These are phyloP conservation scores for Eucalyptus victrix DNA, from an alignment of 345 rosid species.

Conservation along the genomic window DNA sequence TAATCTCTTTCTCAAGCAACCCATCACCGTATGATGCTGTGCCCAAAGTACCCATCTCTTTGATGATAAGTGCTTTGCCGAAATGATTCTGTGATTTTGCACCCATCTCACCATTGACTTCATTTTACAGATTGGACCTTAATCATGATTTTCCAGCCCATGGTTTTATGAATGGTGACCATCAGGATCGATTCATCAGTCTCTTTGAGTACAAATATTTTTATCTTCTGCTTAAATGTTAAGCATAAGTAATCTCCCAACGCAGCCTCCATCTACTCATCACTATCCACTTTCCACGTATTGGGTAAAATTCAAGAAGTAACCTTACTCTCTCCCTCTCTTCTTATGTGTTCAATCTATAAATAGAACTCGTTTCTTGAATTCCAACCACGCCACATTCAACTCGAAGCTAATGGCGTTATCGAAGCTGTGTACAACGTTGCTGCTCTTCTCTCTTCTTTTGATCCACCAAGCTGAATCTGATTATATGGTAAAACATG, in stretches of 20 bases:
- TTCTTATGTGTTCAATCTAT: not conserved
- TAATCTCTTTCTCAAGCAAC: not conserved
- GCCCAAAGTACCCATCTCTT: not conserved
- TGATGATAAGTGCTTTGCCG: not conserved
- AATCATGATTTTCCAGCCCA: not conserved
- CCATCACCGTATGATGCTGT: not conserved
- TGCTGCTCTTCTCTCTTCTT: not conserved
- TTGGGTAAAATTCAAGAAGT: not conserved
- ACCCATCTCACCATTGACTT: not conserved
- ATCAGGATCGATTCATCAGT: not conserved
- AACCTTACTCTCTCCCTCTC: not conserved
- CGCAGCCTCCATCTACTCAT: not conserved
- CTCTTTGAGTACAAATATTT: not conserved
- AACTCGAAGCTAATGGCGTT: not conserved
- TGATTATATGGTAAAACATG: not conserved
- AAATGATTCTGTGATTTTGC: not conserved
- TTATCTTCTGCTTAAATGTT: not conserved
- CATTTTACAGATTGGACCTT: not conserved
- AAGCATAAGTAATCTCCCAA: not conserved
- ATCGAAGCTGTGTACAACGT: not conserved
- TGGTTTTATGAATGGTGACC: not conserved
- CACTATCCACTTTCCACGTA: not conserved
- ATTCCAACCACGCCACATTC: not conserved
- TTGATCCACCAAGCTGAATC: not conserved
- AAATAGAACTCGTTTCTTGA: not conserved